Conservation (phyloP, 805 yeast species). For the Lachancea waltii region DNA sequence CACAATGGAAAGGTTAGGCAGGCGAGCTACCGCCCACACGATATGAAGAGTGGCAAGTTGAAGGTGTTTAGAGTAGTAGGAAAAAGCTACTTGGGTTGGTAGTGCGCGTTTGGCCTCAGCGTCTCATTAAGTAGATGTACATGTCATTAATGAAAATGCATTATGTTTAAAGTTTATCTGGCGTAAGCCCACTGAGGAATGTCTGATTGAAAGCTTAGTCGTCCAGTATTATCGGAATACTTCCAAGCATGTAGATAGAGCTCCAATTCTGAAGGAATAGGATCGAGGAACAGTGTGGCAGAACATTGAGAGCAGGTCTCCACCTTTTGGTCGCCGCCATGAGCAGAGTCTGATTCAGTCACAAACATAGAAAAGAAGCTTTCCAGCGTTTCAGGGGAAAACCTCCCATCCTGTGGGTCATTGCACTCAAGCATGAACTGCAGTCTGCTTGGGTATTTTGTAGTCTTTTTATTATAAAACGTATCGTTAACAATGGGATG, state of each 20-base stretch:
- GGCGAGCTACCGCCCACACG: constrained; percentile 60
- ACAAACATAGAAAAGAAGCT: constrained; percentile 14
- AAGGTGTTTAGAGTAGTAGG: constrained; percentile 77
- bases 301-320: constrained; percentile 26
- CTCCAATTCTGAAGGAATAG: constrained; percentile 25
- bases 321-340: constrained; percentile 20
- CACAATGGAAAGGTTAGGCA: constrained; percentile 48
- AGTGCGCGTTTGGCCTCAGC: constrained; percentile 4
- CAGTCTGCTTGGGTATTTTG: constrained; percentile 22
- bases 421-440: constrained; percentile 18
- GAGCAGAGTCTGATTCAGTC: constrained; percentile 32
- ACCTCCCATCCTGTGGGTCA: too few species aligned
- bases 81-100: constrained; percentile 71
- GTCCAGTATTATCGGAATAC: constrained; percentile 27
- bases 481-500: constrained; percentile 89
- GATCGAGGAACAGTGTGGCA: constrained; percentile 18
- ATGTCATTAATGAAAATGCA: not conserved
- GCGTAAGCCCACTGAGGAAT: constrained; percentile 42
- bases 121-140: not conserved
- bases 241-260: constrained; percentile 33
- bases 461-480: constrained; percentile 36
- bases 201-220: constrained; percentile 37
- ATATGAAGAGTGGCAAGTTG: constrained; percentile 71
- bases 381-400: constrained; percentile 16
- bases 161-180: not conserved